Evolutionary conservation across 352 stramenopile genomes (phyloP).

Genomic region (Globisporangium cystogenes): DNA sequence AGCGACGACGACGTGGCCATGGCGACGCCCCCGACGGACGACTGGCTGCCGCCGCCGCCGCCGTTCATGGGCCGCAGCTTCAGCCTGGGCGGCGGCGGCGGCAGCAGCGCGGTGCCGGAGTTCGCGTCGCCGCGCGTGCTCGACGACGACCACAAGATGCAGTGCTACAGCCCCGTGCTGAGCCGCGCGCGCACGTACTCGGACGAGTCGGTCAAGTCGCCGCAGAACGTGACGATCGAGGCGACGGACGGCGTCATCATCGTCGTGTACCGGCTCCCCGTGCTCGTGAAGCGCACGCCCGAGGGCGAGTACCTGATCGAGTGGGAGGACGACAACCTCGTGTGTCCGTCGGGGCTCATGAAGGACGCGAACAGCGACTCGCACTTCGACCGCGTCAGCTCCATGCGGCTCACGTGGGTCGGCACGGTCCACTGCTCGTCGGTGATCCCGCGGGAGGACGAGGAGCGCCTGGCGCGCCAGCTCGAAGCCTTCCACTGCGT

Average conservation of each 20-base stretch:
- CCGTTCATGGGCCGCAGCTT: slow-evolving; percentile 5
- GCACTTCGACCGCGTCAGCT: slow-evolving; percentile 65
- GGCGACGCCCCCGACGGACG: neutral
- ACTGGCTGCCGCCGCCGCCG: slow-evolving; percentile 5
- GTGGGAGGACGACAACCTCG: slow-evolving; percentile 85
- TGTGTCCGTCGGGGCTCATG: slow-evolving; percentile 75
- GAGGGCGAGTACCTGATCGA: slow-evolving; percentile 80
- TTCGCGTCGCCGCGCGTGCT: slow-evolving; percentile 8
- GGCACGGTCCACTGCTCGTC: slow-evolving; percentile 77
- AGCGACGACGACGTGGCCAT: slow-evolving; percentile 11
- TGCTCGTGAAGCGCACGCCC: slow-evolving; percentile 79
- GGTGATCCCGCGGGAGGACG: slow-evolving; percentile 73
- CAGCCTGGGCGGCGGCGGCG: slow-evolving; percentile 4
- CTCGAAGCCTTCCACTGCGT: slow-evolving; percentile 94
- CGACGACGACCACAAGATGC: slow-evolving; percentile 8
- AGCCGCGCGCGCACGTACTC: slow-evolving; percentile 44
- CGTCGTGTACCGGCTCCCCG: slow-evolving; percentile 94
- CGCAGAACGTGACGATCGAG: slow-evolving; percentile 87
- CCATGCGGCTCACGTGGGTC: slow-evolving; percentile 84
- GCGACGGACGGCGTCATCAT: slow-evolving; percentile 95
- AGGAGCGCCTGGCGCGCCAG: slow-evolving; percentile 67
- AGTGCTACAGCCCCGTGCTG: slow-evolving; percentile 31
- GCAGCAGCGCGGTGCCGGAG: neutral
- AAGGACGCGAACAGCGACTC: slow-evolving; percentile 59
- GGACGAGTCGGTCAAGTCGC: slow-evolving; percentile 53